phyloP scores from a whole-genome alignment of 2,329 filamentous ascomycete genomes.

The Fusarium annulatum region DNA sequence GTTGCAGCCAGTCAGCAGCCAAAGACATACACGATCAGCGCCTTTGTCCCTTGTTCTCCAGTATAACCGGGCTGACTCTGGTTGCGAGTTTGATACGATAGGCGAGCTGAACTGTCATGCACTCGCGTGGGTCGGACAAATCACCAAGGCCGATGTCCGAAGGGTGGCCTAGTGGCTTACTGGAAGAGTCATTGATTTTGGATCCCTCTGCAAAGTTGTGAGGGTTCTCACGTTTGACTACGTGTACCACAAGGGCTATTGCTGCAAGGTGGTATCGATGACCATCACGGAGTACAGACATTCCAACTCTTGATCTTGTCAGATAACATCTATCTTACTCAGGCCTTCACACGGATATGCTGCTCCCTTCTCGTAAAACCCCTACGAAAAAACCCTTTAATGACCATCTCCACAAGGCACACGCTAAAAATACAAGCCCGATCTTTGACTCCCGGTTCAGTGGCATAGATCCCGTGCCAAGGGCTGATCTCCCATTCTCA shows the following conservation, averaged over 20 bases:
- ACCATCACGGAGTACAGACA: not conserved
- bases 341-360: not conserved
- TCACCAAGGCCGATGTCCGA: conserved; percentile 47
- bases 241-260: not conserved
- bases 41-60: not conserved
- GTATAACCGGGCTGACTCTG: conserved; percentile 21
- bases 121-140: conserved; percentile 39
- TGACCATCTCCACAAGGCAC: conserved; percentile 13
- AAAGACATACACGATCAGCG: conserved; percentile 26
- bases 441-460: conserved; percentile 17
- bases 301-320: not conserved
- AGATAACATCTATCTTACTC: too few relatives aligned
- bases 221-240: not conserved
- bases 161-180: not conserved
- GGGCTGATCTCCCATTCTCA: conserved; percentile 3
- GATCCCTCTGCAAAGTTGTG: not conserved
- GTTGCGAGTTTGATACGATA: conserved; percentile 6
- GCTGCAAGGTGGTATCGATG: not conserved
- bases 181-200: conserved; percentile 32
- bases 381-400: not conserved
- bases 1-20: conserved; percentile 11
- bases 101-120: conserved; percentile 25
- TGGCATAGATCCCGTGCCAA: conserved; percentile 21
- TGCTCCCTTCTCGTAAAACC: not conserved
- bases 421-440: conserved; percentile 7